These are phyloP conservation scores for Trichosporon inkin DNA, from an alignment of 1,284 basidiomycete species.

Conservation along the genomic window DNA sequence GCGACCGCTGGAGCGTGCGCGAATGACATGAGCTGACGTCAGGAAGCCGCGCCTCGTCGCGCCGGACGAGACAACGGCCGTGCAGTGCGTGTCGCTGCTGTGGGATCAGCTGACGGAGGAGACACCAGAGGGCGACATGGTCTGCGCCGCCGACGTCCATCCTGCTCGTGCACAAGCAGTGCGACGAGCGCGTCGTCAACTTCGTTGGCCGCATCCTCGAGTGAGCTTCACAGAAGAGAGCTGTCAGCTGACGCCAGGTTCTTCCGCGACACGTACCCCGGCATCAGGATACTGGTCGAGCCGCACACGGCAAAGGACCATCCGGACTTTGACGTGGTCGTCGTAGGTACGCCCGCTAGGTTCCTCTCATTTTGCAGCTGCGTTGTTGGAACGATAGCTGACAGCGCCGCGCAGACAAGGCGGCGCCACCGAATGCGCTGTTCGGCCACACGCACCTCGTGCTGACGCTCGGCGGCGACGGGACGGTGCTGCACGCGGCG, in stretches of 20 bases:
- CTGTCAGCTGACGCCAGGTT: background rate
- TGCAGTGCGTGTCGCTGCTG: background rate
- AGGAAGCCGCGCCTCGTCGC: slow-evolving; percentile 3
- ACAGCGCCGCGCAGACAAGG: slow-evolving; percentile 6
- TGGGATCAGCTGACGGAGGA: no score
- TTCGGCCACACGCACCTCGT: slow-evolving; percentile 64
- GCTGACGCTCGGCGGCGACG: slow-evolving; percentile 89
- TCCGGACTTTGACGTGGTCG: slow-evolving; percentile 28
- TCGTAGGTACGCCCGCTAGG: slow-evolving; percentile 19
- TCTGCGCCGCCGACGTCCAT: slow-evolving; percentile 42
- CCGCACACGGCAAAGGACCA: slow-evolving; percentile 35
- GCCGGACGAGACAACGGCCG: background rate
- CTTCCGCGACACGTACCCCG: slow-evolving; percentile 26
- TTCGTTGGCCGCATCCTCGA: slow-evolving; percentile 49
- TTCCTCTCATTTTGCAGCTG: no score
- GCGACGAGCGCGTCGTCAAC: slow-evolving; percentile 47
- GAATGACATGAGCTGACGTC: background rate
- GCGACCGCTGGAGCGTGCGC: background rate
- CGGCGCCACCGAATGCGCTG: slow-evolving; percentile 24
- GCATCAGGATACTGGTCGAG: slow-evolving; percentile 37
- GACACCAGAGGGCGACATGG: background rate
- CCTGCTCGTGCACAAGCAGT: slow-evolving; percentile 53
- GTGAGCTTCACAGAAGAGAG: slow-evolving; percentile 26
- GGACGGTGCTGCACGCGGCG: slow-evolving; percentile 89
- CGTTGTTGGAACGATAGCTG: background rate